Conservation (phyloP, 164 flowering plant genomes). For the Berberis vulgaris region DNA sequence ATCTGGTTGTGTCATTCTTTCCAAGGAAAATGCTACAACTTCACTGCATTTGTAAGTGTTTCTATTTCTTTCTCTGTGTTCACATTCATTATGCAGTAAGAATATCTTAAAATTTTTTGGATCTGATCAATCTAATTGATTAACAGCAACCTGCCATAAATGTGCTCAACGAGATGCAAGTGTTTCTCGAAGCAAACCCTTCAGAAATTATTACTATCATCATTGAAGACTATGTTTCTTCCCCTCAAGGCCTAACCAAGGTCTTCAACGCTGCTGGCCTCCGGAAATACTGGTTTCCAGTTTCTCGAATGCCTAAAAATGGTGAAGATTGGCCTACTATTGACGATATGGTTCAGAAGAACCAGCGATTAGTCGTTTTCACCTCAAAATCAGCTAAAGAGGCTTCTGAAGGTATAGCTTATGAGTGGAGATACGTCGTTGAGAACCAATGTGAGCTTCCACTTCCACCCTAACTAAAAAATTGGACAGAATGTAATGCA, state of each 20-base stretch:
- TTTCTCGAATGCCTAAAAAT: constrained; percentile 72
- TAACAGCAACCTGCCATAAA: constrained; percentile 73
- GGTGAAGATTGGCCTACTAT: constrained; percentile 89
- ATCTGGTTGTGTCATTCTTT: constrained; percentile 89
- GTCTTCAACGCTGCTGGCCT: constrained; percentile 77
- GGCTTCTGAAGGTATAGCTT: constrained; percentile 89
- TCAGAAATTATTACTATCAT: constrained; percentile 63
- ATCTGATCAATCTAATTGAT: constrained; percentile 8
- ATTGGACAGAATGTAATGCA: neutral
- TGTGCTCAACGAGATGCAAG: constrained; percentile 53
- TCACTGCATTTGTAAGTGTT: constrained; percentile 78
- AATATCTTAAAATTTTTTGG: neutral
- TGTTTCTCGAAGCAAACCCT: constrained; percentile 53
- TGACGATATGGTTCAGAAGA: constrained; percentile 59
- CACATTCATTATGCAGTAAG: neutral
- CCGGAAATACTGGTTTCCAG: constrained; percentile 79
- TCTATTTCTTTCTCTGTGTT: neutral
- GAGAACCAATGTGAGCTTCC: constrained; percentile 76
- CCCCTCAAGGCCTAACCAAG: constrained; percentile 65
- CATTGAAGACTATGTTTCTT: constrained; percentile 75
- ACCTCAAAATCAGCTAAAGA: constrained; percentile 75
- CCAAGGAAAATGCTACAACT: constrained; percentile 65
- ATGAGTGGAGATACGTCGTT: constrained; percentile 76
- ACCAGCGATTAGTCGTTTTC: constrained; percentile 83
- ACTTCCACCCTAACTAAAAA: neutral